Conservation (phyloP, 257 asterid species). For the Asclepias syriaca region DNA sequence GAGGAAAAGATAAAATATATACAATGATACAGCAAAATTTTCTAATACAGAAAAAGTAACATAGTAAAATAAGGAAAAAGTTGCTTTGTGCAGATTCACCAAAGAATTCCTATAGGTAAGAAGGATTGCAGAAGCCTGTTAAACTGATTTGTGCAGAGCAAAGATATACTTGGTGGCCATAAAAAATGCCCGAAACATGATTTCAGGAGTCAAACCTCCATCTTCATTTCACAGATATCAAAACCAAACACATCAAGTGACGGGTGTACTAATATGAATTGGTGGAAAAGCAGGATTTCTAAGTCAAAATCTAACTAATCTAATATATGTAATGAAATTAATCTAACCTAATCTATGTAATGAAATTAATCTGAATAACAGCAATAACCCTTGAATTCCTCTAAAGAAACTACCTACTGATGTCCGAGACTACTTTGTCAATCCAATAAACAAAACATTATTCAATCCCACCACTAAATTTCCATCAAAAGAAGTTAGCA, state of each 20-base stretch:
- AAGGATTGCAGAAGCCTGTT: background rate
- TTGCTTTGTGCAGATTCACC: background rate
- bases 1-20: background rate
- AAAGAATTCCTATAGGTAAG: background rate
- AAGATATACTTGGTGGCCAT: too few relatives aligned
- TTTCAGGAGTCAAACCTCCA: background rate
- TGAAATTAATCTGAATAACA: background rate
- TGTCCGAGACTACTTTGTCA: background rate
- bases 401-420: background rate
- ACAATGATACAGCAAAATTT: background rate
- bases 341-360: background rate
- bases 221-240: background rate
- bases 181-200: background rate
- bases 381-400: background rate
- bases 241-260: background rate
- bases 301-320: background rate
- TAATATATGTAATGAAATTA: background rate
- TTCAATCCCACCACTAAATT: background rate
- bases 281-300: background rate
- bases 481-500: background rate
- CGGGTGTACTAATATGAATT: background rate
- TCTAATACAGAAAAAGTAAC: background rate
- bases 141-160: background rate
- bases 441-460: background rate
- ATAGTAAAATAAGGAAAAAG: background rate